These are phyloP conservation scores for Thermothelomyces thermophilus DNA, from an alignment of 2,329 filamentous ascomycete species.

Conservation along the genomic window DNA sequence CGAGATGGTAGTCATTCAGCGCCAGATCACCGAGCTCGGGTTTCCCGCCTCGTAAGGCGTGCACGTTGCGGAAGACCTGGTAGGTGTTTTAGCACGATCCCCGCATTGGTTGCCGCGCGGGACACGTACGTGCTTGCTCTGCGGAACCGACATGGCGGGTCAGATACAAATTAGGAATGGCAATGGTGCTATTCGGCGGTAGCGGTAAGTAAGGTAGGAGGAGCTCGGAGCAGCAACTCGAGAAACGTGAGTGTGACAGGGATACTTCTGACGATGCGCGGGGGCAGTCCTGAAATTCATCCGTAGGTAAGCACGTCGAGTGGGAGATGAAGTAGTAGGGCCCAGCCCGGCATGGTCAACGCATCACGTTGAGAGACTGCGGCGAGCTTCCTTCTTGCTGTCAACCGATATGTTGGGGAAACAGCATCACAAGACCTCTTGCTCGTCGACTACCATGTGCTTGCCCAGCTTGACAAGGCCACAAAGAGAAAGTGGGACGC, in stretches of 20 bases:
- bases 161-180: not conserved
- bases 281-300: constrained; percentile 6
- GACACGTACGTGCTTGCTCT: constrained; percentile 24
- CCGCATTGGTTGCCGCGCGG: not conserved
- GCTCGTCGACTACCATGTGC: not conserved
- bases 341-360: constrained; percentile 5
- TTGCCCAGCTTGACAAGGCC: not conserved
- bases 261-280: constrained; percentile 2
- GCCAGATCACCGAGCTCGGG: constrained; percentile 26
- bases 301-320: not conserved
- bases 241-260: constrained; percentile 1
- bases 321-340: not conserved
- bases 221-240: not conserved
- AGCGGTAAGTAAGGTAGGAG: too few species aligned
- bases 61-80: constrained; percentile 24
- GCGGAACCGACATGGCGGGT: constrained; percentile 22
- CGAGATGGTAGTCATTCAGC: constrained; percentile 43
- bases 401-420: not conserved
- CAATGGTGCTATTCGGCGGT: not conserved
- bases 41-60: constrained; percentile 26
- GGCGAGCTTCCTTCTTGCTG: not conserved
- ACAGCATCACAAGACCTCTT: constrained; percentile 16
- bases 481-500: not conserved
- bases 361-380: not conserved
- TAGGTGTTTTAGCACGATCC: constrained; percentile 10